Base-by-base conservation (phyloP, 768 basidiomycete species). In the Leucocoprinus birnbaumii region DNA sequence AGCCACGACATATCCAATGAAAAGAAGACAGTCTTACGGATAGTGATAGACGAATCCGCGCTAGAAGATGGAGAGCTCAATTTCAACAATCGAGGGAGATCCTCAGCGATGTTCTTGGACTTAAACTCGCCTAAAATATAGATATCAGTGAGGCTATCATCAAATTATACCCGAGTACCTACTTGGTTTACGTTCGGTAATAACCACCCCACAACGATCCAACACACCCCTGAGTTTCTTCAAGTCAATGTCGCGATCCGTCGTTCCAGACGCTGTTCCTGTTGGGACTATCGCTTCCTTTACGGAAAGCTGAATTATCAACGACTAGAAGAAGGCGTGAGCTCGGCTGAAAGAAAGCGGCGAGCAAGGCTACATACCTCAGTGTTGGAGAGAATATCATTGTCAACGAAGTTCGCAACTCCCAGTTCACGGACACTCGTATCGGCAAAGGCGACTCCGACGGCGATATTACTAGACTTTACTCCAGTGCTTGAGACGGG, bases 231-330 rank as follows among this genome's bases (percentile, higher is more conserved):
- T 85, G 37, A 98, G 75, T 68, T 96, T 97, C 60, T 86, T 85
- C 34, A 97, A 72, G 60, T 98, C 96, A 52, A 94, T 75, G 63
- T 98, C 94, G 22, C 88, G 82, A 65, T 91, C 88, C 0, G 88
- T 88, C 2, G 74, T 84, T 0, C 87, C 89, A 37, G 83, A 79
- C 0, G 73, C 72, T 4, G 89, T 88, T n/a, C 87, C 87, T 0
- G 83, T 83, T 1, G 89, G 77, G 40, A 98, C 75, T 51, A 98
- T 79, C 2, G 93, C 94, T 69, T 99, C 97, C 67, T 98, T 98
- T n/a, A 94, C 91, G 0, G 93, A 94, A 2, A 98, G 81, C 67
- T 99, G 97, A 56, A 98, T 98, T 34, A 98, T 74, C 31, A 98
- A 80, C 1, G 94, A 94, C 96, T 98, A 63, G 7, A 18, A 31